These are phyloP conservation scores for Cardamine occulta DNA, from an alignment of 345 rosid genomes.

Conservation along the genomic window DNA sequence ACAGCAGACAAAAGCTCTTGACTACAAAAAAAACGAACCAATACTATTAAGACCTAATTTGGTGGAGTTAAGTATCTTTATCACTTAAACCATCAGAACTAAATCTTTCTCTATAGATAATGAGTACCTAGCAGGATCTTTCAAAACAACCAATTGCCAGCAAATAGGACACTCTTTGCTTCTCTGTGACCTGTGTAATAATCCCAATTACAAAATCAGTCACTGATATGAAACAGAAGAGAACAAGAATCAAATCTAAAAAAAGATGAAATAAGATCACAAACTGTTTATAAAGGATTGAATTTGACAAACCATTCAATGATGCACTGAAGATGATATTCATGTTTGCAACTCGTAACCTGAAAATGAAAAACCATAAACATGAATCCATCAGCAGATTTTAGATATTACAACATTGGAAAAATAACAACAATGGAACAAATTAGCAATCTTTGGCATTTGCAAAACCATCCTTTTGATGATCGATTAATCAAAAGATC, in stretches of 20 bases:
- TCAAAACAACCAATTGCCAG: constrained; percentile 71
- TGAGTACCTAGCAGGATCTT: constrained; percentile 74
- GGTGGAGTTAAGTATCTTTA: not conserved
- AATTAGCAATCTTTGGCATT: too few species aligned
- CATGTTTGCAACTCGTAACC: constrained; percentile 93
- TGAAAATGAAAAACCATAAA: constrained; percentile 38
- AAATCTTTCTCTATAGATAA: too few species aligned
- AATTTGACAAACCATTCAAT: constrained; percentile 63
- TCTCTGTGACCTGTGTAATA: constrained; percentile 77
- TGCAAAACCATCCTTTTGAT: too few species aligned
- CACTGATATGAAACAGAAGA: constrained; percentile 8
- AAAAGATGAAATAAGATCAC: not conserved
- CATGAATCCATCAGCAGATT: not conserved
- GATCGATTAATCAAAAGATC: constrained; percentile 24
- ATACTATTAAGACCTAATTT: not conserved
- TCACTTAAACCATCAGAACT: not conserved
- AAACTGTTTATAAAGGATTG: not conserved
- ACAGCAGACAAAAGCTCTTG: constrained; percentile 85
- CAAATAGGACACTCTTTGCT: constrained; percentile 96
- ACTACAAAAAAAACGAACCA: constrained; percentile 43
- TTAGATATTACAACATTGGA: not conserved
- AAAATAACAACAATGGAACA: not conserved
- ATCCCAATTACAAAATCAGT: constrained; percentile 26
- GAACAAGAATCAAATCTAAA: not conserved
- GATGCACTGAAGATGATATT: constrained; percentile 94